Evolutionary conservation across 2,329 filamentous ascomycete species (phyloP).

Genomic region (Xylaria sp.): DNA sequence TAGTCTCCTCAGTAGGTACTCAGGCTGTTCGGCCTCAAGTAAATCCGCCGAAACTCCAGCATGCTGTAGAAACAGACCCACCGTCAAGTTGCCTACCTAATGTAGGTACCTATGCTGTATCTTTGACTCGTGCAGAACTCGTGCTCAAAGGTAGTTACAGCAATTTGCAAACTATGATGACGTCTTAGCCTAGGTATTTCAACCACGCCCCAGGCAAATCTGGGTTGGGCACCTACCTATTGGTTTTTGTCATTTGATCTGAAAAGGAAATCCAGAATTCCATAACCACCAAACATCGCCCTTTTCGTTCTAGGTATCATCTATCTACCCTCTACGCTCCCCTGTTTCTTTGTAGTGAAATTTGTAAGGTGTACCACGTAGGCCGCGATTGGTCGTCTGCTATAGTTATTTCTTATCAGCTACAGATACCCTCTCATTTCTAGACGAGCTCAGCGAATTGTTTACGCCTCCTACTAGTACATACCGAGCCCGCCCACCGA

Average conservation of each 20-base stretch:
- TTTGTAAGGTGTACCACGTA: not conserved
- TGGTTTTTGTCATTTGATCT: no score
- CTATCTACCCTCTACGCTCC: not conserved
- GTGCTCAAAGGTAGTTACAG: not conserved
- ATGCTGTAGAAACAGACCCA: no score
- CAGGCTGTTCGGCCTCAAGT: not conserved
- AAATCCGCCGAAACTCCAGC: not conserved
- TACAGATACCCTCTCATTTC: no score
- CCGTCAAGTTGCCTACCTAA: not conserved
- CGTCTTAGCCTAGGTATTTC: constrained; percentile 25
- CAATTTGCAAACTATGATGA: constrained; percentile 2
- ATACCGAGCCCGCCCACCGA: not conserved
- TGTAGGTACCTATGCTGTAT: not conserved
- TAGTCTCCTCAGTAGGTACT: no score
- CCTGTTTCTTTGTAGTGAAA: not conserved
- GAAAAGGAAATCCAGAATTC: not conserved
- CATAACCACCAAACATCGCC: no score
- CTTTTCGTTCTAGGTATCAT: not conserved
- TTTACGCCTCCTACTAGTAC: not conserved
- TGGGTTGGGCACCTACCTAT: not conserved
- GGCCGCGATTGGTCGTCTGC: no score
- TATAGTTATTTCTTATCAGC: not conserved
- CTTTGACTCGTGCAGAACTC: no score
- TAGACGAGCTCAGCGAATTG: not conserved
- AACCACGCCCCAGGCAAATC: not conserved